Base-by-base conservation (phyloP, 257 asterid species). In the Solanum bulbocastanum region DNA sequence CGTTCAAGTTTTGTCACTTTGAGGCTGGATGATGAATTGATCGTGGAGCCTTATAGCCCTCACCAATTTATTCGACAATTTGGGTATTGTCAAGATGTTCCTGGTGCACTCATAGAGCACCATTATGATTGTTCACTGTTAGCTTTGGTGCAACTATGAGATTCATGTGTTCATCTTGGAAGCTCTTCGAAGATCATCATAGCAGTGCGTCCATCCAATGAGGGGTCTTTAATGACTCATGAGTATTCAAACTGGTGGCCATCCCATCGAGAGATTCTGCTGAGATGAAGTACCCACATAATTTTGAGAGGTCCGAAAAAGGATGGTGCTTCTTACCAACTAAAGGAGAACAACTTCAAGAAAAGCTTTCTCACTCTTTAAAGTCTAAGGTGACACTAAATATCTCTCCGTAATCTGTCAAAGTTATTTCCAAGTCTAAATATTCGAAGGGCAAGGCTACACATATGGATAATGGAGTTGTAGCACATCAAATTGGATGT, bases 351-450 rank as follows among this genome's bases (percentile, higher is more conserved):
- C 39, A 15, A 8, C 25, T 4, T 71, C 6, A 9, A 11, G 52
- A 44, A 46, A 46, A 46, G 2, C 0, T 2, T 5, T 5, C 6
- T 46, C 7, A 46, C 18, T 4, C 56, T 46, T 46, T 14, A 46
- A 46, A 13, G 6, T 46, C 20, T 20, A 46, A 46, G 18, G 20
- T 15, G 7, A 46, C 2, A 1, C 7, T 20, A 46, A 46, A 14
- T 1, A 1, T 20, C 13, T 2, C 18, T 22, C 46, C 0, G 0
- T 1, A 22, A 74, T 9, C 10, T 2, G 2, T 4, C 30, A 36
- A 37, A 12, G 82, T 36, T 39, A 1, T 4, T 35, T 10, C 82
- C 32, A 36, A 36, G 49, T 0, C 1, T 5, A 74, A 5, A 6
- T 11, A 3, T 37, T 6, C 6, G 1, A 36, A 13, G 18, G 5